Percentiles rank a stretch among this genome's conserved stretches.
Conservation (phyloP, 176 grass and related monocot species). For the Lolium multiflorum region DNA sequence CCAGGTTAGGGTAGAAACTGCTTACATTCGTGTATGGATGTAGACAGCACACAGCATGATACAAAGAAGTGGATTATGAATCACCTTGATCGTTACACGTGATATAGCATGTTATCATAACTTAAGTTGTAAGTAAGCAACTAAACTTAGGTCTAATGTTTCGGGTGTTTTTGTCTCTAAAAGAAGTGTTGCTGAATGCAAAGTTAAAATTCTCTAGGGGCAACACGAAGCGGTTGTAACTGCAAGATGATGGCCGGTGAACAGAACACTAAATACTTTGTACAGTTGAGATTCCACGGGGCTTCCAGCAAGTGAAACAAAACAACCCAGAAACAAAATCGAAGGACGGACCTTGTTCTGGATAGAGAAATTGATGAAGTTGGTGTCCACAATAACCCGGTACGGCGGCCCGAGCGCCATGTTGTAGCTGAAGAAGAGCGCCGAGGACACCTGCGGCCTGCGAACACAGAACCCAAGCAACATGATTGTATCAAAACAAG, state of each 20-base stretch:
- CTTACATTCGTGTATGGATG: neutral
- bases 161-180: no score
- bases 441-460: conserved; percentile 69
- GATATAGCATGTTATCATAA: neutral
- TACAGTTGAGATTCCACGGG: neutral
- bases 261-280: neutral
- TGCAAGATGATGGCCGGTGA: neutral
- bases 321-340: neutral
- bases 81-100: neutral
- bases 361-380: conserved; percentile 98
- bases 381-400: conserved; percentile 95
- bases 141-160: neutral
- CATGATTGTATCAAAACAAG: neutral
- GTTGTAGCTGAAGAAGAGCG: conserved; percentile 93
- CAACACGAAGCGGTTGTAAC: neutral
- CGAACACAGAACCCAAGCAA: conserved; percentile 16
- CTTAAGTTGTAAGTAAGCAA: neutral
- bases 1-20: neutral
- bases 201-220: neutral
- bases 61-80: neutral
- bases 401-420: conserved; percentile 84
- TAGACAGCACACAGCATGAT: neutral
- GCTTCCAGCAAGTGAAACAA: neutral
- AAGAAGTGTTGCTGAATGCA: neutral
- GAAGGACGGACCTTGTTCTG: conserved; percentile 78